Base-by-base conservation (phyloP, 2,329 filamentous ascomycete genomes). In the Teratosphaeria gauchensis region DNA sequence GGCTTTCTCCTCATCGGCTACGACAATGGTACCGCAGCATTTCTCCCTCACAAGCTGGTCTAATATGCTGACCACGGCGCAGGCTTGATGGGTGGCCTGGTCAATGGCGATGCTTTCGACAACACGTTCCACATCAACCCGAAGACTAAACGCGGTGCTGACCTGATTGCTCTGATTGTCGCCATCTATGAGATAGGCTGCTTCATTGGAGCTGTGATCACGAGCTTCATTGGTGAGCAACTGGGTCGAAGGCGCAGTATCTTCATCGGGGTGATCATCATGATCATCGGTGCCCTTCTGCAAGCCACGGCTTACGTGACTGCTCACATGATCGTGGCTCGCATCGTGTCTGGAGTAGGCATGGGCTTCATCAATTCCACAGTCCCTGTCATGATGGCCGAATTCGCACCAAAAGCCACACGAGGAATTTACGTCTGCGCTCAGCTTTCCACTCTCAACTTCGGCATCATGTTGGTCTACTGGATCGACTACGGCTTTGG, bases 1-100 rank as follows among this genome's bases (percentile, higher is more conserved):
- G 76, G 77, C 0, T 80, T 80, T 59, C 71, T 80, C 63, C 70
- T 79, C 38, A 79, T 80, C 51, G 78, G 78, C 21, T 78, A 72
- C 60, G 76, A 78, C 59, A 78, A 78, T 70, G 52, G 76, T 78
- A 2, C 75, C 77, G 74, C 75, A 74, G 59, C 42, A 21, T 68
- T 55, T 12, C 60, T 52, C 4, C 24, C 11, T 11, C 33, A 6
- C 32, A 42, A 14, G 3, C 8, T 7, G 24, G 12, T 31, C 12
- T 16, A 24, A 31, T n/a, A 19, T 19, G 42, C 42, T 48, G 42
- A 48, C 19, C n/a, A 21, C 7, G 5, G 16, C 42, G 9, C 19
- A 48, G 42, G 42, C 42, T 35, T 62, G 30, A 59, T 63, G 62
- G 62, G 69, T 21, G 69, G 69, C n/a, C 57, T 68, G 61, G 74